A percentile compares a stretch with the other conserved stretches of the same genome.
phyloP scores from a whole-genome alignment of 2,329 filamentous ascomycete species.

The Pseudopithomyces maydicus region DNA sequence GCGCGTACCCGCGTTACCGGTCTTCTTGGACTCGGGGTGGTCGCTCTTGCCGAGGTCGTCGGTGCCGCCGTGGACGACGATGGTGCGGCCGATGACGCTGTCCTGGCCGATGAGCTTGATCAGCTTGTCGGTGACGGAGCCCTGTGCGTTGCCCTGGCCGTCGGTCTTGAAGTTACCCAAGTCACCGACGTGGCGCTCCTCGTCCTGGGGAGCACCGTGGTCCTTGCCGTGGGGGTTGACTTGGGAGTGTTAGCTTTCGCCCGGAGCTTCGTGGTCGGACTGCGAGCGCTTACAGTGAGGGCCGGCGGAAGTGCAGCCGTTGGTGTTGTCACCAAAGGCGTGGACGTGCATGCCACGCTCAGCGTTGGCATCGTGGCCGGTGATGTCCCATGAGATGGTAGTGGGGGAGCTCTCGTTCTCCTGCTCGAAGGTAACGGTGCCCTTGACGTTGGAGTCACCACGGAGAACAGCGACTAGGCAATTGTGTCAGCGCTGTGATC shows the following conservation, averaged over 20 bases:
- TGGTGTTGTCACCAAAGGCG: conserved; percentile 99
- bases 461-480: conserved; percentile 87
- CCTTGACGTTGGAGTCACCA: conserved; percentile 94
- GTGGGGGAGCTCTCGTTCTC: conserved; percentile 79
- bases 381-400: conserved; percentile 89
- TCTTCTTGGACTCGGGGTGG: conserved; percentile 96
- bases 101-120: conserved; percentile 96
- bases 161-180: conserved; percentile 97
- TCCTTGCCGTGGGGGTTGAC: conserved; percentile 95
- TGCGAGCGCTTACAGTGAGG: conserved; percentile 79
- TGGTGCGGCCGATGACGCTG: conserved; percentile 92
- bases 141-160: conserved; percentile 86
- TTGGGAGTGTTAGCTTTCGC: conserved; percentile 46
- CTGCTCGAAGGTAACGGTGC: conserved; percentile 96
- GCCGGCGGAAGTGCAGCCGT: conserved; percentile 97
- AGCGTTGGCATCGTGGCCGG: conserved; percentile 90
- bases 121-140: conserved; percentile 76
- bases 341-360: conserved; percentile 99
- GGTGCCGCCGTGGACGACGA: conserved; percentile 93
- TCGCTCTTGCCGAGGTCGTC: conserved; percentile 94
- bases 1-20: conserved; percentile 89
- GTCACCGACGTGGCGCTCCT: conserved; percentile 92
- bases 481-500: conserved; percentile 3
- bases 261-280: neutral
- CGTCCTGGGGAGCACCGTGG: conserved; percentile 85